Base-by-base conservation (phyloP, 1,139 yeast genomes). In the Taphrina flavorubra region DNA sequence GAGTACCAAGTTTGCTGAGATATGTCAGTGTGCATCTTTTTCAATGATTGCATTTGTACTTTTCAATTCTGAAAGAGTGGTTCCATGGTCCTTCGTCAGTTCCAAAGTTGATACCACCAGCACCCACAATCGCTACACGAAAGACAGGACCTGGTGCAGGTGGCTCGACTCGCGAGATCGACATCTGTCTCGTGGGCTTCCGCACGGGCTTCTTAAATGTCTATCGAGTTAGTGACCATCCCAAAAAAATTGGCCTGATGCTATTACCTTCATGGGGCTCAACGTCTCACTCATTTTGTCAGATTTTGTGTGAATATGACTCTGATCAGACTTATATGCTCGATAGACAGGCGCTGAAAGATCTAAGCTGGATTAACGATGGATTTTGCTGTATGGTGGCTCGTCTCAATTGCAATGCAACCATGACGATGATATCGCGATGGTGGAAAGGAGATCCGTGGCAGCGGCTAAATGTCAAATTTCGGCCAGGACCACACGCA, bases 31-130 rank as follows among this genome's bases (percentile, higher is more conserved):
- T 6, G 16, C 13, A 6, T 13, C 13, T 11, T 18, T n/a, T 20
- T 49, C 10, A 20, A 44, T 18, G 36, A 20, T 49, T 20, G n/a
- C 11, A 20, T 10, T 14, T 49, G 10, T 25, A 58, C 62, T 58
- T 58, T 16, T 58, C 62, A 16, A 58, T 58, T 25, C 74, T 68
- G 31, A 61, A 51, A 8, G 73, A 72, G 44, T 72, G 74, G 42
- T 73, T 72, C 74, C 74, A 72, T 4, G 72, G 71, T 14, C 71
- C 74, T 46, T 73, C 71, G 20, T 65, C 72, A 18, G 71, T 67
- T 11, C 74, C 74, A 65, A 73, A 73, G 37, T 74, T 71, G 69
- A 73, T 72, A 42, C 70, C 70, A 10, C 70, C 70, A 14, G 69
- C 69, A 16, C 70, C 70, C 8, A 69, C 51, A 37, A 66, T 66